Evolutionary conservation across 208 protist species (phyloP).

Genomic region (Leishmania guyanensis): DNA sequence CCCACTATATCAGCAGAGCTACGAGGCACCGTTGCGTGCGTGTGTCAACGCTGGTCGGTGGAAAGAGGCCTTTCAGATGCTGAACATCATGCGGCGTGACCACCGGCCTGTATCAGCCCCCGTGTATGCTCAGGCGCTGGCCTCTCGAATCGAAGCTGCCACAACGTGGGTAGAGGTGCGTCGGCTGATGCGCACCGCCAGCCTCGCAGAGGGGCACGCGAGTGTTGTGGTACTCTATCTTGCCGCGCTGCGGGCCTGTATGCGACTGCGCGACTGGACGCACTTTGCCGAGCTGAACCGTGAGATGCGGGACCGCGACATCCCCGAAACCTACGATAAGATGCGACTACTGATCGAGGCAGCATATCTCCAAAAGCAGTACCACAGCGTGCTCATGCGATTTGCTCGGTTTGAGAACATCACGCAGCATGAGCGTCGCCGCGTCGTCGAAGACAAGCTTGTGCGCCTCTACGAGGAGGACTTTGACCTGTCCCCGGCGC

Average conservation of each 20-base stretch:
- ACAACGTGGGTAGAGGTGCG: constrained; percentile 35
- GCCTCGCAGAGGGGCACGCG: constrained; percentile 31
- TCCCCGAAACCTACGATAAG: constrained; percentile 73
- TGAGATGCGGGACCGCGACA: constrained; percentile 62
- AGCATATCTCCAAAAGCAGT: constrained; percentile 51
- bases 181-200: constrained; percentile 38
- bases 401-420: constrained; percentile 73
- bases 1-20: constrained; percentile 70
- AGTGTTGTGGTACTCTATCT: constrained; percentile 48
- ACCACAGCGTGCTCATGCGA: constrained; percentile 60
- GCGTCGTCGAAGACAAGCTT: constrained; percentile 43
- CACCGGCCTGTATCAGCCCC: constrained; percentile 50
- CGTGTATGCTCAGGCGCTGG: constrained; percentile 48
- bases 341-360: constrained; percentile 72
- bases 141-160: constrained; percentile 46
- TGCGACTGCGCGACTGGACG: constrained; percentile 61
- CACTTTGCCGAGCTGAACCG: constrained; percentile 53
- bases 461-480: constrained; percentile 61
- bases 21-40: constrained; percentile 69
- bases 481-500: constrained; percentile 47
- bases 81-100: constrained; percentile 56
- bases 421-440: constrained; percentile 50
- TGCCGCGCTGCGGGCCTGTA: constrained; percentile 59
- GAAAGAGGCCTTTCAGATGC: constrained; percentile 50
- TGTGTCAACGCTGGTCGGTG: constrained; percentile 62